phyloP scores from a whole-genome alignment of 106 monocot species.

The Posidonia australis region DNA sequence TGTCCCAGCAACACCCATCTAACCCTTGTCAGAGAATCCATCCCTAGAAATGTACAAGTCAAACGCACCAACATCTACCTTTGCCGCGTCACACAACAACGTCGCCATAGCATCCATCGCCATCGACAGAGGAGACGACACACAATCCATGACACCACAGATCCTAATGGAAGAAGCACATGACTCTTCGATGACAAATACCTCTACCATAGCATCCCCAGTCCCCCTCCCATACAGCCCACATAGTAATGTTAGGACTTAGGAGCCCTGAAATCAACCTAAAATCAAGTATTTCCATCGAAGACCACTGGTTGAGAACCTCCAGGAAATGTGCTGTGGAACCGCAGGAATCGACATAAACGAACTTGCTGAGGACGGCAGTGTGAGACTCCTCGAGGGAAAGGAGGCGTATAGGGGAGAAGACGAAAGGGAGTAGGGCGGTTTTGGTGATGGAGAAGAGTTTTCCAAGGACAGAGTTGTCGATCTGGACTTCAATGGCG shows the following conservation, averaged over 20 bases:
- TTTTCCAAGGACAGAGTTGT: conserved; percentile 61
- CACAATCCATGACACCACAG: conserved; percentile 54
- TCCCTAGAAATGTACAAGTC: conserved; percentile 60
- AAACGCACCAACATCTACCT: conserved; percentile 36
- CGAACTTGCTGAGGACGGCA: conserved; percentile 66
- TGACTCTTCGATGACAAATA: conserved; percentile 29
- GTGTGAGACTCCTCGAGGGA: conserved; percentile 42
- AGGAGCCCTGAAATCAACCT: conserved; percentile 29
- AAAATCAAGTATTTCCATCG: conserved; percentile 41
- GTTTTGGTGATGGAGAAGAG: conserved; percentile 24
- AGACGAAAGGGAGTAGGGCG: neutral
- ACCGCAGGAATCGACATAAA: conserved; percentile 31
- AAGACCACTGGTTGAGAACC: conserved; percentile 14
- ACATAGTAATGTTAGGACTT: conserved; percentile 32
- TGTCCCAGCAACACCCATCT: conserved; percentile 57
- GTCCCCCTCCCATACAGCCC: conserved; percentile 33
- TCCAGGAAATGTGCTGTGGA: conserved; percentile 34
- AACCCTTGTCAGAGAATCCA: conserved; percentile 62
- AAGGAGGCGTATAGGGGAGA: conserved; percentile 8
- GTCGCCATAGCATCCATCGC: conserved; percentile 69
- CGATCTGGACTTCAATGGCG: conserved; percentile 32
- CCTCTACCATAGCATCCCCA: conserved; percentile 3
- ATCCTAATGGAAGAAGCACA: conserved; percentile 25
- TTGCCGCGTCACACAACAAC: conserved; percentile 67
- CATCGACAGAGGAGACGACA: conserved; percentile 32